These are phyloP conservation scores for Acanthamoeba divionensis DNA, from an alignment of 208 protist genomes.

Conservation along the genomic window DNA sequence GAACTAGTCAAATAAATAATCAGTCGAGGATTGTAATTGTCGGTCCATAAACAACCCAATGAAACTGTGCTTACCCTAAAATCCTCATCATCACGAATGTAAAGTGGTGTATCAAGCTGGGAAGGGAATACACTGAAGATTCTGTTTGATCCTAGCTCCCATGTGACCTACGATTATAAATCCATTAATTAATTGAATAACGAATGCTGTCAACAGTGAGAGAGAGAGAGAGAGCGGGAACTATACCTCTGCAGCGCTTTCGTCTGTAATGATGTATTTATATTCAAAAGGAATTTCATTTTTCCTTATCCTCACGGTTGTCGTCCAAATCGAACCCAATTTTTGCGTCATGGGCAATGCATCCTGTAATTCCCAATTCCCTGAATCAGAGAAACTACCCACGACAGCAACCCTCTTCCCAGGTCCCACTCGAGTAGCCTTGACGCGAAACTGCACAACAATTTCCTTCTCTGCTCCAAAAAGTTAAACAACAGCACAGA, in stretches of 20 bases:
- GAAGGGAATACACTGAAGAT: conserved; percentile 37
- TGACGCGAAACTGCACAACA: neutral
- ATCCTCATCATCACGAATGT: conserved; percentile 23
- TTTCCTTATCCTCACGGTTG: conserved; percentile 56
- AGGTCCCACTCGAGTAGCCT: neutral
- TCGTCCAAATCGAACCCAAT: conserved; percentile 43
- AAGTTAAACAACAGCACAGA: too few species aligned
- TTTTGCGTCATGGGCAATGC: neutral
- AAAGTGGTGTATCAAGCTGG: conserved; percentile 37
- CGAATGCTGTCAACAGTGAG: neutral
- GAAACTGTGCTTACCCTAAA: neutral
- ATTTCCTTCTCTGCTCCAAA: neutral
- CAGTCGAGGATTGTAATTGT: too few species aligned
- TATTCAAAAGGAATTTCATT: conserved; percentile 65
- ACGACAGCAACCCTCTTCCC: neutral
- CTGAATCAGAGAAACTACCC: neutral
- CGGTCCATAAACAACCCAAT: too few species aligned
- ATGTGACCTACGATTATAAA: neutral
- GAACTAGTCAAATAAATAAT: neutral
- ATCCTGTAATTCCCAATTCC: neutral
- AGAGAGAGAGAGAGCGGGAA: neutral
- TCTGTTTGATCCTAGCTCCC: neutral
- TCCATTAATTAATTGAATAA: neutral
- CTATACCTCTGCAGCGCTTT: neutral
- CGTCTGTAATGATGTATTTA: conserved; percentile 52